Base-by-base conservation (phyloP, 2,329 filamentous ascomycete species). In the Hymenoscyphus scutula region DNA sequence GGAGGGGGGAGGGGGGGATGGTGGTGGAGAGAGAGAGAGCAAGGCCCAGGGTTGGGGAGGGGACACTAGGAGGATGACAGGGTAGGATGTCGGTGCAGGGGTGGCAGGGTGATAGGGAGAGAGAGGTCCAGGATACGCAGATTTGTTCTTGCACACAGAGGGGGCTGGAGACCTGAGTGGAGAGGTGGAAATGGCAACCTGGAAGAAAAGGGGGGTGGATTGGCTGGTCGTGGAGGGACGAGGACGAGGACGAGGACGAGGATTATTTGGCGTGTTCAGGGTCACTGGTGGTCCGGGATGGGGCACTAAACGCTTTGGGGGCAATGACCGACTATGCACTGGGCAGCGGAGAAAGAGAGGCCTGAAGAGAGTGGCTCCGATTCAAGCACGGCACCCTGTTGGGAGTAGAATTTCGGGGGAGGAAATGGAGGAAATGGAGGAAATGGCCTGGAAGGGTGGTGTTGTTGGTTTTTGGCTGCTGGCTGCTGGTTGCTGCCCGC, bases 271-370 rank as follows among this genome's bases (percentile, higher is more conserved):
- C 38, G 15, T 41, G 38, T 41, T 41, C 38, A 41, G 38, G 38
- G 38, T 23, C n/a, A n/a, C 41, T 48, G 41, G 19, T 48, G 41
- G 41, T 48, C 41, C 19, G 41, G 10, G 41, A 2, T 6, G 45
- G 37, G 59, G 29, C 17, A 57, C 60, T 61, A 61, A 30, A 61
- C 60, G 60, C 60, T 61, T 61, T 61, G 34, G 60, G 54, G 54
- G 41, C 51, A 61, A 61, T 61, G 17, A 48, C 53, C 37, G 53
- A 27, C 41, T 19, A 34, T 13, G 29, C 54, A 32, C 41, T 23
- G 41, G 51, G 51, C 51, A 45, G 56, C 32, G 38, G 38, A n/a
- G 56, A 48, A 27, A 58, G 30, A 57, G 55, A n/a, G n/a, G 7
- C n/a, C 34, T 15, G 19, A 29, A 19, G 37, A 25, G n/a, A 19